phyloP scores from a whole-genome alignment of 2,329 filamentous ascomycete species.

The Corynespora cassiicola region DNA sequence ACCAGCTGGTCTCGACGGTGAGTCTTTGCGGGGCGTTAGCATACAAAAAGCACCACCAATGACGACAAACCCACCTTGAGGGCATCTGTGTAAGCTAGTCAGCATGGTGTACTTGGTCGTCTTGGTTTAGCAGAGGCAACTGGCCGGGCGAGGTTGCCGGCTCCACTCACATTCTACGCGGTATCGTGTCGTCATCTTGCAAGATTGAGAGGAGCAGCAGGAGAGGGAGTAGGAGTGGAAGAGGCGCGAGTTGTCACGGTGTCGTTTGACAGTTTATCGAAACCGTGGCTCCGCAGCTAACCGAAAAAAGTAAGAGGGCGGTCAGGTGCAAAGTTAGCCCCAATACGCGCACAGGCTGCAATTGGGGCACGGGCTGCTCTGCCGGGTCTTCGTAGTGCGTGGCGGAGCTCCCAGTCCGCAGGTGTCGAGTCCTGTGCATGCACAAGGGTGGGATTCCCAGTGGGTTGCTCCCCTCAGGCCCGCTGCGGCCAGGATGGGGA shows the following conservation, averaged over 20 bases:
- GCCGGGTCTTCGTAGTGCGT: no score
- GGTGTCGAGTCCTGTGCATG: no score
- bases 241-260: conserved; percentile 23
- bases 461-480: conserved; percentile 4
- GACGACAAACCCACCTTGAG: conserved; percentile 62
- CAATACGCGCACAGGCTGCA: background rate
- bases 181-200: conserved; percentile 50
- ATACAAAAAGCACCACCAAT: conserved; percentile 13
- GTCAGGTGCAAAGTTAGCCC: conserved; percentile 6
- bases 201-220: conserved; percentile 4
- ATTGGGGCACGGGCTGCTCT: background rate
- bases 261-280: conserved; percentile 30
- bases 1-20: conserved; percentile 91
- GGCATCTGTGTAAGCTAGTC: conserved; percentile 68
- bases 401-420: no score
- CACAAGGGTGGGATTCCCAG: background rate
- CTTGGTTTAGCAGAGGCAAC: conserved; percentile 9
- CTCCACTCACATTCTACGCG: conserved; percentile 48
- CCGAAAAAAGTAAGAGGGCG: conserved; percentile 21
- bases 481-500: no score
- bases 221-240: conserved; percentile 8
- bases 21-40: conserved; percentile 64
- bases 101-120: no score
- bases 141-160: background rate
- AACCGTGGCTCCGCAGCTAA: conserved; percentile 33